Base-by-base conservation (phyloP, 148 eudicot genomes). In the Rhododendron ferrugineum region DNA sequence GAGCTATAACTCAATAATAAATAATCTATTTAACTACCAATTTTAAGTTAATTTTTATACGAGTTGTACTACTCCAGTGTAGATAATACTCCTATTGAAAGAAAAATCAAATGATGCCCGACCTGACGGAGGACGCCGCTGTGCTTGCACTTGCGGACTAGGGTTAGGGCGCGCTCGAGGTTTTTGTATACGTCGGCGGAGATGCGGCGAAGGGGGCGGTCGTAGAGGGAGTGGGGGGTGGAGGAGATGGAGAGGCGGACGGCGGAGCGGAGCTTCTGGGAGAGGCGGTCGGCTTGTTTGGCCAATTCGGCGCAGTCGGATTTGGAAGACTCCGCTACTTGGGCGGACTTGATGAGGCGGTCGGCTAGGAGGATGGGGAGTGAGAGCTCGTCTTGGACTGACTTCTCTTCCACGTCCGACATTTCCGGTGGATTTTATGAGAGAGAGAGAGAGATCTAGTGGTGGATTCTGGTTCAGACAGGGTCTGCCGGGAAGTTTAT, bases 141-240 rank as follows among this genome's bases (percentile, higher is more conserved):
- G 72, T 88, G 92, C 84, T 85, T 88, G 84, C 94, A 95, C 86
- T 91, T 92, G 18, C 94, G 93, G 80, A 88, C 92, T 14, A 93
- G 92, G 87, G 89, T 87, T 54, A 91, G 83, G 36, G 94, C 92
- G 3, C 94, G 91, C 0, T 92, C 92, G 23, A 95, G 94, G 81
- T 89, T 88, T 74, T 89, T 90, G 26, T 89, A 62, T 13, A 92
- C 90, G 26, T 95, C 94, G 70, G 89, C 74, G 36, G 90, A 84
- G 72, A 95, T 87, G 10, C 95, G 93, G 83, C 93, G 95, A 54
- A 95, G 70, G 37, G 96, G 98, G 78, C 96, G 96, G 84, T 93
- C 95, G 88, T 93, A 95, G 16, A 95, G 79, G 6, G 91, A 76
- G 56, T 91, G 86, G 18, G 93, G 82, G 28, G 93, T 47, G 11